Evolutionary conservation across 192 early-diverging fungal genomes (phyloP), one percentile per base, ranked within the genome.

Genomic region (Allomyces arbusculus): DNA sequence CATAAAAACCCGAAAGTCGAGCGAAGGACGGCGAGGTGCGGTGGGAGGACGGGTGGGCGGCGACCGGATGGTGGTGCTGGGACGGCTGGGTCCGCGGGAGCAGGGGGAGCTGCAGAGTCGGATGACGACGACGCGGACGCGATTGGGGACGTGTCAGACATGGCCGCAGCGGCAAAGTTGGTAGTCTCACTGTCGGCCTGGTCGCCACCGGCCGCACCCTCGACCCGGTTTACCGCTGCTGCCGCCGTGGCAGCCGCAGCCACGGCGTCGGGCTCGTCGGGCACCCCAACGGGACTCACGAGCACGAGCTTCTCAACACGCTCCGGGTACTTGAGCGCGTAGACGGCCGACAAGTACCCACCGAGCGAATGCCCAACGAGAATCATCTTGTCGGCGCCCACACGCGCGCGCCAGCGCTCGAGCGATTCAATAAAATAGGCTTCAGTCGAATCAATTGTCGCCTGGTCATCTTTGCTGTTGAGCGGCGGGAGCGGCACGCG

Each of bases 341-440:
- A 98, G 9, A 81, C 79, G 0, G 86, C 67, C 7, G 86, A 80
- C 69, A 98, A 80, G 74, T 95, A 97, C 8, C 91, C 95, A 33
- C 90, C 90, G 23, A 93, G 80, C 63, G 82, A 86, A 72, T 92
- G 90, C 6, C 91, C 92, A 40, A 86, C 75, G 62, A 97, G 73
- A 10, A 86, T 85, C 85, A 95, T 14, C 67, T 82, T 87, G 64
- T 91, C 85, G 69, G 94, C 82, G 22, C 83, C 79, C 63, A 90
- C 80, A 11, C 76, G 75, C 66, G 85, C 68, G 23, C 92, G 81
- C 92, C 91, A 94, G 61, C 85, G 80, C 71, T 95, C 95, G 23
- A 97, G 75, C 44, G 89, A 86, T 28, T 92, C 85, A 24, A 97
- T 83, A 79, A 97, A 97, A 73, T 87, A 92, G 40, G 75, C 68